Percentiles rank a stretch among this genome's conserved stretches.
These are phyloP conservation scores for Neofusicoccum parvum DNA, from an alignment of 2,329 filamentous ascomycete genomes.

Conservation along the genomic window DNA sequence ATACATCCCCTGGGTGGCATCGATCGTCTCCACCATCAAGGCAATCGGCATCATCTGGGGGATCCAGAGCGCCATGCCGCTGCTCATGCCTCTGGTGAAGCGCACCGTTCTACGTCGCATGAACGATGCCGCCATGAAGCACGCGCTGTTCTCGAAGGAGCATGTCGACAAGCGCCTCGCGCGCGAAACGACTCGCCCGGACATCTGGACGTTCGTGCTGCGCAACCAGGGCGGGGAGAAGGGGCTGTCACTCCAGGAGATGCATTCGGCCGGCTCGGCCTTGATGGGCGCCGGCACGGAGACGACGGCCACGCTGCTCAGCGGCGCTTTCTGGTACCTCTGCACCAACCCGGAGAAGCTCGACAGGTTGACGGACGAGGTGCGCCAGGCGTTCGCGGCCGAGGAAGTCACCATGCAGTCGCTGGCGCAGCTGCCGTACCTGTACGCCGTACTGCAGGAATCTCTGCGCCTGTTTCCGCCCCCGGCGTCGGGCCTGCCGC, in stretches of 20 bases:
- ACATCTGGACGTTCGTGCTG: constrained; percentile 48
- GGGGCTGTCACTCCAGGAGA: constrained; percentile 32
- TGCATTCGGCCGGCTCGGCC: constrained; percentile 39
- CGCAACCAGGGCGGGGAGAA: constrained; percentile 29
- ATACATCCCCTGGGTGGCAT: constrained; percentile 36
- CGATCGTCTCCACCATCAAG: constrained; percentile 31
- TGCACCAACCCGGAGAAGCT: constrained; percentile 30
- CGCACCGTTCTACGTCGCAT: neutral
- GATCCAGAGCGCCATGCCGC: neutral
- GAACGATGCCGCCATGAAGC: neutral
- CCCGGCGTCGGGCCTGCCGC: constrained; percentile 36
- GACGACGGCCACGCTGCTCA: constrained; percentile 46
- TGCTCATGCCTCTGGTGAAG: neutral
- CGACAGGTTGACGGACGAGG: constrained; percentile 32
- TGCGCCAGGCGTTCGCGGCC: constrained; percentile 30
- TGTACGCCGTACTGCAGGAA: constrained; percentile 46
- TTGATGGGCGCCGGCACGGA: constrained; percentile 51
- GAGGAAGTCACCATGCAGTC: constrained; percentile 36
- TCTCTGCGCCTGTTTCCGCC: constrained; percentile 47
- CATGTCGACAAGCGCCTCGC: constrained; percentile 30
- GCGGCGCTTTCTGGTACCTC: constrained; percentile 40
- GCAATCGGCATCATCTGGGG: neutral
- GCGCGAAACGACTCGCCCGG: constrained; percentile 19
- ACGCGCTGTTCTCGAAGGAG: neutral
- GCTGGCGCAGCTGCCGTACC: constrained; percentile 36